These are phyloP conservation scores for Solanum arcanum DNA, from an alignment of 257 asterid genomes.

Conservation along the genomic window DNA sequence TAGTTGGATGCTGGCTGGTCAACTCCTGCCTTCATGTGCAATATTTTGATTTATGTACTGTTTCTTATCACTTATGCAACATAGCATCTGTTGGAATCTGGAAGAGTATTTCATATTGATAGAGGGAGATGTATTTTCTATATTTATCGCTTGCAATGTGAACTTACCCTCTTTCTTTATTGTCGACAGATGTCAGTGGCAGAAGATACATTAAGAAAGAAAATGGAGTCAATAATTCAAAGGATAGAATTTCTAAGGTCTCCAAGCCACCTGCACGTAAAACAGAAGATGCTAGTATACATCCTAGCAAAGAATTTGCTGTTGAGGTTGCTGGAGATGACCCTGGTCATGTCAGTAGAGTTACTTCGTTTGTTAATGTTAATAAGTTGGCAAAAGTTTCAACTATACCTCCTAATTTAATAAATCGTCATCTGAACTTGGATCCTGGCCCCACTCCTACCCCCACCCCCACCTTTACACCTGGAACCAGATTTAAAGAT, in stretches of 20 bases:
- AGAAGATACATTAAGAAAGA: constrained; percentile 17
- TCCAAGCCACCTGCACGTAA: constrained; percentile 13
- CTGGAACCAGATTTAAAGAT: constrained; percentile 11
- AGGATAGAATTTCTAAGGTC: constrained; percentile 12
- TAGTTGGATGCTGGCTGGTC: neutral
- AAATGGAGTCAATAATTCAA: constrained; percentile 11
- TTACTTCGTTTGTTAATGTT: neutral
- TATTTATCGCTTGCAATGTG: neutral
- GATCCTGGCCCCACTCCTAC: constrained; percentile 40
- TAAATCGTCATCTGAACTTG: constrained; percentile 5
- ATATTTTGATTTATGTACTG: neutral
- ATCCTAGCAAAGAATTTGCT: constrained; percentile 5
- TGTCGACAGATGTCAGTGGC: constrained; percentile 19
- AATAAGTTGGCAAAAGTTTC: constrained; percentile 9
- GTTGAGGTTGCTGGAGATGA: constrained; percentile 4
- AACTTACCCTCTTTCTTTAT: neutral
- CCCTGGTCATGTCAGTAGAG: neutral
- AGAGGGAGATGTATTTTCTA: neutral
- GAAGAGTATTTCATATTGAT: neutral
- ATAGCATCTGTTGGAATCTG: neutral
- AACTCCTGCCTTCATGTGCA: neutral
- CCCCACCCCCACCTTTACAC: constrained; percentile 27
- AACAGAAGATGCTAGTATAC: constrained; percentile 11
- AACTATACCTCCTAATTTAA: constrained; percentile 5
- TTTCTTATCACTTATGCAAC: neutral